A percentile compares a stretch with the other conserved stretches of the same genome.
These are phyloP conservation scores for Linnemannia exigua DNA, from an alignment of 192 early-diverging fungal species.

Conservation along the genomic window DNA sequence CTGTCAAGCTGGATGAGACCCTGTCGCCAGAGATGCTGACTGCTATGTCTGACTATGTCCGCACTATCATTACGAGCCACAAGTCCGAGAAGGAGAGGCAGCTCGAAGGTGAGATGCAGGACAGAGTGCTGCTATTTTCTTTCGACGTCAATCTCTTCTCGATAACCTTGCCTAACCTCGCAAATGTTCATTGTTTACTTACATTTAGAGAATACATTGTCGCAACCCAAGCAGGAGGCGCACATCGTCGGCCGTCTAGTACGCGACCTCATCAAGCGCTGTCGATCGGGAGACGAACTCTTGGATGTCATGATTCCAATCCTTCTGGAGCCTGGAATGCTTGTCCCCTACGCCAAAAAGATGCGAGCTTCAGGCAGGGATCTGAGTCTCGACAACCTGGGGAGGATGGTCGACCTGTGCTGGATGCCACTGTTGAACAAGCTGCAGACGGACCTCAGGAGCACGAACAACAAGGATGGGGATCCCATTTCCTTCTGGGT, in stretches of 20 bases:
- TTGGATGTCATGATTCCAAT: slow-evolving; percentile 27
- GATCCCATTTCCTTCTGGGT: slow-evolving; percentile 43
- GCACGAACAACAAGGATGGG: slow-evolving; percentile 20
- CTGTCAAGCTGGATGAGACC: slow-evolving; percentile 34
- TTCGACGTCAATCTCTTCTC: too few species aligned
- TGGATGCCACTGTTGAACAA: slow-evolving; percentile 54
- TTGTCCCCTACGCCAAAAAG: slow-evolving; percentile 42
- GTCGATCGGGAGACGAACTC: slow-evolving; percentile 46
- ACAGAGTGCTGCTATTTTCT: too few species aligned
- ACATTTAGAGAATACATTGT: slow-evolving; percentile 31
- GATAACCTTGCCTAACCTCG: too few species aligned
- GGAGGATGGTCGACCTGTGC: slow-evolving; percentile 34
- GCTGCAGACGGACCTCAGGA: slow-evolving; percentile 13
- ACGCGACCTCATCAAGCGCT: slow-evolving; percentile 43
- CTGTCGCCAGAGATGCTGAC: slow-evolving; percentile 25
- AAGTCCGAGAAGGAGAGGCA: slow-evolving; percentile 35
- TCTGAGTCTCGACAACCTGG: slow-evolving; percentile 34
- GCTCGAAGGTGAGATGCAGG: slow-evolving; percentile 33
- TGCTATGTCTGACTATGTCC: slow-evolving; percentile 37
- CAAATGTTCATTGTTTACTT: background rate
- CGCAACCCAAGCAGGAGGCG: slow-evolving; percentile 32
- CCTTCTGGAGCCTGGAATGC: slow-evolving; percentile 45
- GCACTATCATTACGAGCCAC: slow-evolving; percentile 25
- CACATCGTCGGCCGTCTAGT: slow-evolving; percentile 14
- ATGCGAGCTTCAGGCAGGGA: slow-evolving; percentile 27